Base-by-base conservation (phyloP, 139 green algal genomes). In the Chlorella ohadii region DNA sequence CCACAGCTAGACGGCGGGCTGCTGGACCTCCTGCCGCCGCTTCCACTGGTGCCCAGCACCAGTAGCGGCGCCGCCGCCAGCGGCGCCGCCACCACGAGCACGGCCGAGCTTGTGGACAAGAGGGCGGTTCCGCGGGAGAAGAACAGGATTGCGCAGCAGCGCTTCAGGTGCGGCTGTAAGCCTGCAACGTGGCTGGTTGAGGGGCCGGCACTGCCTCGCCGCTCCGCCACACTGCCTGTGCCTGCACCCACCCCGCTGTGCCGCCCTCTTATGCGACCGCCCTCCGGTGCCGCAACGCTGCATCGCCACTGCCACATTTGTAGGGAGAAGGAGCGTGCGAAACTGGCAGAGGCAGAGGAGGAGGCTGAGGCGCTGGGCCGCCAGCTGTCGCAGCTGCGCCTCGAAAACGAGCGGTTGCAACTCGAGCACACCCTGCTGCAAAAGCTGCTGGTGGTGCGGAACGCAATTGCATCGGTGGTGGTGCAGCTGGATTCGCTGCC, bases 131-230 rank as follows among this genome's bases (percentile, higher is more conserved):
- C 74, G 0, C 51, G 74, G 1, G 74, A 81, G 74, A 81, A 70
- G 74, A 81, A 81, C 55, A 47, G 74, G 55, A 27, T 81, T 4
- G 74, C 74, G 34, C 74, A 81, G 55, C 51, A 36, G 71, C 71
- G 71, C 5, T 78, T 78, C 74, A 81, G 74, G 74, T 77, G 51
- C 51, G 22, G 51, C 51, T 22, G 15, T 2, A 59, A 23, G 44
- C 11, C 44, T 11, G n/a, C n/a, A n/a, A n/a, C n/a, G n/a, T n/a
- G n/a, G n/a, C n/a, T n/a, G n/a, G n/a, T 59, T 20, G 12, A 4
- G 9, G 11, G 2, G 51, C 12, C 51, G 11, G 51, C 51, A 19
- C 12, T 22, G 12, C 51, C 22, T 19, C 51, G 12, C 15, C 51
- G 51, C 51, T 59, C 51, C 63, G 4, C 63, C 63, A 16, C 44